phyloP scores from a whole-genome alignment of 768 basidiomycete genomes.

The Mycena albidolilacea region DNA sequence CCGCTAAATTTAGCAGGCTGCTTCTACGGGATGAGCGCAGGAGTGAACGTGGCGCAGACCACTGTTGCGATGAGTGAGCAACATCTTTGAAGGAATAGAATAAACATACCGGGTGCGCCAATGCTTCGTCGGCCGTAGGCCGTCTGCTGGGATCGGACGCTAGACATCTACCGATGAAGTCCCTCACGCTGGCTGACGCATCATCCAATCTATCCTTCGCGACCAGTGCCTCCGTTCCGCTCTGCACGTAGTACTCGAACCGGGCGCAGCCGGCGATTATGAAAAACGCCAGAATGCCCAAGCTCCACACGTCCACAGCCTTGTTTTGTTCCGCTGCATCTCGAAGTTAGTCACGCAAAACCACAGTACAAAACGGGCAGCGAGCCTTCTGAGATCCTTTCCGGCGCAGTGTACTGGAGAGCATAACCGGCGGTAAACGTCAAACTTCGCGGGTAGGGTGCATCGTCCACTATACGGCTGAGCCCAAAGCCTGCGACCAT shows the following conservation, averaged over 20 bases:
- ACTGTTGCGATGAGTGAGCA: background rate
- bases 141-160: background rate
- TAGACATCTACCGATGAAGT: constrained; percentile 8
- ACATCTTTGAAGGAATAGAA: background rate
- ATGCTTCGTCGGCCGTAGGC: constrained; percentile 1
- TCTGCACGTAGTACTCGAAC: constrained; percentile 3
- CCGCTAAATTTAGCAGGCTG: background rate
- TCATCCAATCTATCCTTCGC: constrained; percentile 4
- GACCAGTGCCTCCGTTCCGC: background rate
- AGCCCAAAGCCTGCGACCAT: constrained; percentile 98
- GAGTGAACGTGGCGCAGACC: background rate
- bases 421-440: constrained; percentile 88
- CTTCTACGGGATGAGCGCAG: background rate
- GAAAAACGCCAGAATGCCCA: constrained; percentile 98
- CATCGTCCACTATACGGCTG: constrained; percentile 91
- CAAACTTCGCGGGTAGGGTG: constrained; percentile 71
- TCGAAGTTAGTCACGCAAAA: background rate
- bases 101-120: constrained; percentile 1
- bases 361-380: constrained; percentile 12
- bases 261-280: constrained; percentile 87
- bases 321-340: constrained; percentile 86
- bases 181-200: background rate
- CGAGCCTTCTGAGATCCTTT: constrained; percentile 92
- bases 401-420: constrained; percentile 96
- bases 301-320: constrained; percentile 97